Base-by-base conservation (phyloP, 805 yeast species). In the Spathaspora girioi region DNA sequence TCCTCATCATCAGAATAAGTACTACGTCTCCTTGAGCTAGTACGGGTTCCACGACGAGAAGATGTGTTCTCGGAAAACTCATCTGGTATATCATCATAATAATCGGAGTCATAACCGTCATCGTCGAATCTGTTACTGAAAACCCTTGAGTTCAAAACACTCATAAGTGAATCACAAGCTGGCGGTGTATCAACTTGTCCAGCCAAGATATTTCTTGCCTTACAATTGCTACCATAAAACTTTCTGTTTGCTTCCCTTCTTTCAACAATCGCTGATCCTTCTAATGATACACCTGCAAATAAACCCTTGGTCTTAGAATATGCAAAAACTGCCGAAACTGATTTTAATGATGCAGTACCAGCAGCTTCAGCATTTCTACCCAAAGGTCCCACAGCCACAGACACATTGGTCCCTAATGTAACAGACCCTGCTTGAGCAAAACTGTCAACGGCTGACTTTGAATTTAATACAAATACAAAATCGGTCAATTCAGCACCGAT, bases 301-400 rank as follows among this genome's bases (percentile, higher is more conserved):
- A 94, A 78, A 56, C 99, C 99, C 68, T 94, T 93, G 3, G 97
- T 91, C 69, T 94, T 93, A 11, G 97, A 89, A 71, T 94, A 93
- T 1, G 97, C 76, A 66, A 93, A 93, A 15, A 93, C 86, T 6
- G 98, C 96, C 4, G 97, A 89, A 4, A 91, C 94, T 49, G 86
- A 78, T 59, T 86, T 86, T 51, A 90, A 69, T 3, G 97, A 89
- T 1, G 97, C 98, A 26, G 96, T 81, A 18, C 97, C 98, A 15
- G 96, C 96, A 46, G 96, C 97, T 70, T 93, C 99, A 2, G 97
- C 99, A 60, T 89, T 91, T 71, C 99, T 83, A 50, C 99, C 99
- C 57, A 94, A 73, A 1, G 98, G 98, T 43, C 99, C 99, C 1
- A 97, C 98, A 12, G 99, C 97, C 35, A 93, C 86, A 17, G 97